phyloP scores from a whole-genome alignment of 1,284 basidiomycete species.

The Melampsora larici-populina region DNA sequence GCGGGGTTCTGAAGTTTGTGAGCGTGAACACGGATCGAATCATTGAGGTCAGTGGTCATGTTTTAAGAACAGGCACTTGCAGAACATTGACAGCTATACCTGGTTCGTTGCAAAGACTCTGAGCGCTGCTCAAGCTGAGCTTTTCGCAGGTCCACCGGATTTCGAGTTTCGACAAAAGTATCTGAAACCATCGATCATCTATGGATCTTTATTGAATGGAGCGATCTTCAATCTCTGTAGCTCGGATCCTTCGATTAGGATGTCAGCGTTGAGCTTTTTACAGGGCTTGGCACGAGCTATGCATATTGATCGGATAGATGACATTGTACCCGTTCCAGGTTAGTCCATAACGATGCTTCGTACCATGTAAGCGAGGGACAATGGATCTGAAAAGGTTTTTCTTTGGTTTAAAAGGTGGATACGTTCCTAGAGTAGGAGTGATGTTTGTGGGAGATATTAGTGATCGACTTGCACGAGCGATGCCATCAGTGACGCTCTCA shows the following conservation, averaged over 20 bases:
- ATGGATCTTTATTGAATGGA: constrained; percentile 36
- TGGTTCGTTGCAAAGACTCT: constrained; percentile 2
- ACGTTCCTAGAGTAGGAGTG: constrained; percentile 68
- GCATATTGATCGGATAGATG: constrained; percentile 29
- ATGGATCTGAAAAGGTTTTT: background rate
- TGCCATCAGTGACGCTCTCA: constrained; percentile 76
- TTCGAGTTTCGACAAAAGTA: constrained; percentile 35
- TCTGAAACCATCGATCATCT: constrained; percentile 29
- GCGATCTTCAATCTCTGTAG: constrained; percentile 40
- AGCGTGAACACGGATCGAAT: constrained; percentile 43
- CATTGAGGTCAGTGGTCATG: constrained; percentile 28
- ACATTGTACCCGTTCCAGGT: constrained; percentile 38
- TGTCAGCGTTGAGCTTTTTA: constrained; percentile 36
- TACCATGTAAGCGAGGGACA: background rate
- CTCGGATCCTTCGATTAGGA: constrained; percentile 36
- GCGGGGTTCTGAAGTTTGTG: constrained; percentile 30
- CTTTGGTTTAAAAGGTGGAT: constrained; percentile 59
- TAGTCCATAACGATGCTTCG: background rate
- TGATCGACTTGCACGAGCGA: constrained; percentile 67
- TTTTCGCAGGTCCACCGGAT: constrained; percentile 13
- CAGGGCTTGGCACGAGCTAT: constrained; percentile 31
- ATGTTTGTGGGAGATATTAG: constrained; percentile 67
- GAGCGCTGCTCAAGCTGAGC: constrained; percentile 29
- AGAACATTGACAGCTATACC: background rate
- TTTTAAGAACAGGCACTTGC: background rate